These are phyloP conservation scores for Myxozyma vanderwaltii DNA, from an alignment of 805 yeast genomes.

Conservation along the genomic window DNA sequence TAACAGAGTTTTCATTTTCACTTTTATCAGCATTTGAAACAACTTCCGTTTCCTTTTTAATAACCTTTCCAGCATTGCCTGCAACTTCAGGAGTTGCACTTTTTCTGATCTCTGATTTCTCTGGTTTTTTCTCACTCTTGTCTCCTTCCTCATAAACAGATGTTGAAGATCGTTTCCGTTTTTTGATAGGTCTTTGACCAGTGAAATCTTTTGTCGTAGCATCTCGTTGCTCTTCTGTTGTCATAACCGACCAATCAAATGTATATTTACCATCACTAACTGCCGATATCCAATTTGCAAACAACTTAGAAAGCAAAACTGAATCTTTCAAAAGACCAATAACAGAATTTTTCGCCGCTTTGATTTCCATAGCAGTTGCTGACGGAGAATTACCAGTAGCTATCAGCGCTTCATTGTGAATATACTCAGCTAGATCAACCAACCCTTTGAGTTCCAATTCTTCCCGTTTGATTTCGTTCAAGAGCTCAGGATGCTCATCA, in stretches of 20 bases:
- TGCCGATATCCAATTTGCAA: conserved; percentile 23
- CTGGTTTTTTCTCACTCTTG: not conserved
- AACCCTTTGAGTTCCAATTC: conserved; percentile 9
- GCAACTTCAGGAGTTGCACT: too few relatives aligned
- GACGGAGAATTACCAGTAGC: conserved; percentile 14
- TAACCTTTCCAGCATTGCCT: too few relatives aligned
- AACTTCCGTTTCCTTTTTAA: too few relatives aligned
- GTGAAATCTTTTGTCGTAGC: not conserved
- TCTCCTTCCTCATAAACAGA: not conserved
- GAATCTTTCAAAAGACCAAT: conserved; percentile 18
- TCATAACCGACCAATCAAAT: conserved; percentile 26
- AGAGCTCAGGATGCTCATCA: not conserved
- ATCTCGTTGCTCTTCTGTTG: conserved; percentile 20
- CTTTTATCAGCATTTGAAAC: too few relatives aligned
- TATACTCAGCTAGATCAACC: conserved; percentile 19
- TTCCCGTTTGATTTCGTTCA: not conserved
- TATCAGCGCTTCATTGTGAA: conserved; percentile 17
- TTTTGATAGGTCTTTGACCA: not conserved
- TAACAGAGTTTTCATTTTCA: too few relatives aligned
- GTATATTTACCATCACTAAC: not conserved
- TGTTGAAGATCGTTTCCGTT: not conserved
- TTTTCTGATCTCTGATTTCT: not conserved
- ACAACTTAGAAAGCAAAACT: conserved; percentile 13
- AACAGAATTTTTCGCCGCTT: conserved; percentile 23
- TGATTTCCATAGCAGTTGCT: conserved; percentile 23